Base-by-base conservation (phyloP, 1,284 basidiomycete species). In the Ceratobasidium sp. region DNA sequence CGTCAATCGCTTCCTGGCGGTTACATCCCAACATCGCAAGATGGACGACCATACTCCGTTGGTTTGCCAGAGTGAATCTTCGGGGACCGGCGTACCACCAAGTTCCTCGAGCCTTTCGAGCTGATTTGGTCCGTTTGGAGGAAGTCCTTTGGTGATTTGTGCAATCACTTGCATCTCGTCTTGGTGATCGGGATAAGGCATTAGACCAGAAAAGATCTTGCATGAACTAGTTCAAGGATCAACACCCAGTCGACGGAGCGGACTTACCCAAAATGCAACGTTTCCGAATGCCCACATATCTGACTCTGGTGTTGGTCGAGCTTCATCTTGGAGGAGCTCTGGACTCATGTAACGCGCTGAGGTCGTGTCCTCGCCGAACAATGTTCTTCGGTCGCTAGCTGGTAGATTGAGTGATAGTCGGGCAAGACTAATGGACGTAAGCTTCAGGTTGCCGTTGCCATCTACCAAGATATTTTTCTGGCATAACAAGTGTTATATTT, bases 211-310 rank as follows among this genome's bases (percentile, higher is more conserved):
- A 24, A 63, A 73, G 16, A 73, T 63, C 71, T 73, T 29, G 4
- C 11, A 54, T 29, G 16, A 29, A 54, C 11, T 3, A 6, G 39
- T n/a, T 24, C 49, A 34, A 22, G 34, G 9, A 37, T 9, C 5
- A 37, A 37, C 34, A 9, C 34, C 34, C 34, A 37, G n/a, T n/a
- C 22, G 22, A 37, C 2, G 29, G 1, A 6, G 37, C 41, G 22
- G 31, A 41, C 65, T 37, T 11, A 68, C 65, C 65, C 65, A 68
- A 34, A 49, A 54, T 2, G 65, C 65, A 8, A 68, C 24, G 49
- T 39, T 31, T 19, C 65, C 65, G 19, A 68, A 68, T 16, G 65
- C 46, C 65, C 65, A 68, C 49, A 68, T 68, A 41, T 68, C 65
- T 5, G 49, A 68, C 5, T 37, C 29, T 27, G 49, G 65, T 13